Evolutionary conservation across 2,329 filamentous ascomycete species (phyloP).

Genomic region (Colletotrichum spaethianum): DNA sequence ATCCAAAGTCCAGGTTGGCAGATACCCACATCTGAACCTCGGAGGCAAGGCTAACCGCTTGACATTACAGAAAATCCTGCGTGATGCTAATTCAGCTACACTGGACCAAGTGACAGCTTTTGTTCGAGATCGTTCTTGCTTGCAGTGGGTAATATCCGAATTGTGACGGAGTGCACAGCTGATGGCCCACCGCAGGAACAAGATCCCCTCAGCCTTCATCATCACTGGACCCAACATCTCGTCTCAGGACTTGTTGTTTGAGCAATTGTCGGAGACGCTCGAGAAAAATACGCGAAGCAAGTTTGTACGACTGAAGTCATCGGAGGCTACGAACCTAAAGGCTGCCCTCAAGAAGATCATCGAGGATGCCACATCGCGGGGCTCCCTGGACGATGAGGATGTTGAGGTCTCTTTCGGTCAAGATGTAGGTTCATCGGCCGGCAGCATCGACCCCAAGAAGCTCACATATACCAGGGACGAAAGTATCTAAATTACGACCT

Average conservation of each 20-base stretch:
- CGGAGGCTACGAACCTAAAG: conserved; percentile 82
- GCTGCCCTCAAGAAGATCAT: conserved; percentile 81
- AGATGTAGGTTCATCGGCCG: conserved; percentile 58
- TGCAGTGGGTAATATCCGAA: conserved; percentile 43
- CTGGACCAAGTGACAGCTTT: conserved; percentile 72
- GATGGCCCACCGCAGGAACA: conserved; percentile 49
- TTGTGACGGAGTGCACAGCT: background rate
- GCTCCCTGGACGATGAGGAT: conserved; percentile 68
- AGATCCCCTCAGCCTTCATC: conserved; percentile 79
- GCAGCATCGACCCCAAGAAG: background rate
- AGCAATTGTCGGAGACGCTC: conserved; percentile 75
- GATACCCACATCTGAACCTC: background rate
- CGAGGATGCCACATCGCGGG: conserved; percentile 68
- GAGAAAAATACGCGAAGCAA: conserved; percentile 62
- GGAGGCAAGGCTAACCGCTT: background rate
- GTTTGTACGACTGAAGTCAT: conserved; percentile 78
- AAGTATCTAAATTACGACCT: conserved; percentile 85
- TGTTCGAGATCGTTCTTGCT: conserved; percentile 56
- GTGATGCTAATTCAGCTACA: conserved; percentile 73
- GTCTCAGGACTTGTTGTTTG: conserved; percentile 81
- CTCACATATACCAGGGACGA: conserved; percentile 62
- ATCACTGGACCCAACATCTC: conserved; percentile 85
- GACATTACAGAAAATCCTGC: conserved; percentile 64
- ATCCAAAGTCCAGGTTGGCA: conserved; percentile 70
- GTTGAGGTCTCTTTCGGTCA: conserved; percentile 59